Evolutionary conservation across 306 rosid genomes (phyloP), one percentile per base, ranked within the genome.

Genomic region (Citrullus mucosospermus): DNA sequence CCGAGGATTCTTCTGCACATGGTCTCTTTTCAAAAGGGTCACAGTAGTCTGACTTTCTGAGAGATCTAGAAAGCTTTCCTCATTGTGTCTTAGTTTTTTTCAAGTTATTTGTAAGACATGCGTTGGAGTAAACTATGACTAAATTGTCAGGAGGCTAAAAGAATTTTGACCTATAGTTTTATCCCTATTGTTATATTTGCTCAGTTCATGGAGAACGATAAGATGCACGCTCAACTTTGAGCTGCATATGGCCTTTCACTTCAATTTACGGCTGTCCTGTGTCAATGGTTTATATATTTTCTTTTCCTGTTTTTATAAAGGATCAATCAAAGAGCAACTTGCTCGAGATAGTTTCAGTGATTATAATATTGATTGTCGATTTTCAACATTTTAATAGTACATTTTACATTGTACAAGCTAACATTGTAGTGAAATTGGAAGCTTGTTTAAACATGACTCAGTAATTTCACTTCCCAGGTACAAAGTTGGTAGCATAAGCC

Each of bases 401-500:
- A 60, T 10, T 59, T 38, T 39, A 77, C 55, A 60, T 16, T 41
- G 8, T 39, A 77, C 57, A 22, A 43, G 43, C 80, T 61, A 77
- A 13, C 53, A 77, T 22, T 39, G 30, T 22, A 77, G 62, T 32
- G 41, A 32, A 18, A 60, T 50, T 60, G 44, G 34, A 63, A 78
- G 74, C 80, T 62, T 20, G 73, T 39, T 78, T 28, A 63, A 63
- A 78, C 60, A 62, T 32, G 61, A 10, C 74, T 32, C 6, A 25
- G 43, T 62, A 38, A 18, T 66, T 51, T 81, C 79, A 83, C 83
- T 83, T 86, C 36, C 86, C 86, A 39, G 82, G 85, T 20, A 78
- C 77, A 28, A 79, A 81, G 77, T 86, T 78, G 66, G 88, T 83
- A 71, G 82, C 80, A 56, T 50, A 81, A 54, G 85, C 78, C 83